Evolutionary conservation across 2,329 filamentous ascomycete species (phyloP).

Genomic region (Juglanconis juglandina): DNA sequence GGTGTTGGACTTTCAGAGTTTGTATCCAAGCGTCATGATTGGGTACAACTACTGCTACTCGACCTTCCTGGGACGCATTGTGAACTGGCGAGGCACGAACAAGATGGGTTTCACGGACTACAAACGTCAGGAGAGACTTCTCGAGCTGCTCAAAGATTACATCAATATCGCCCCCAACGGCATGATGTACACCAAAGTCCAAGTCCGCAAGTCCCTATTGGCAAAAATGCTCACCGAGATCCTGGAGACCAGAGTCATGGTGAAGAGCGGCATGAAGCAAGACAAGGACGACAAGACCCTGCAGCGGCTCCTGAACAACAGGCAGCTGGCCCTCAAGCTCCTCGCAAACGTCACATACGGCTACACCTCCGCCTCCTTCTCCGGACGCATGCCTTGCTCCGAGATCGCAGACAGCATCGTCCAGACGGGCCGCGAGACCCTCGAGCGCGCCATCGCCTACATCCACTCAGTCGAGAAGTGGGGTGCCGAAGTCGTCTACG

Average conservation of each 20-base stretch:
- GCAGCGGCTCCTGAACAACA: constrained; percentile 85
- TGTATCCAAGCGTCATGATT: constrained; percentile 98
- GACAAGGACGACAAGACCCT: constrained; percentile 84
- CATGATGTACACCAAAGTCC: constrained; percentile 87
- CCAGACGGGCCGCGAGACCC: constrained; percentile 88
- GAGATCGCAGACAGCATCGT: constrained; percentile 99
- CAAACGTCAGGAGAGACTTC: constrained; percentile 67
- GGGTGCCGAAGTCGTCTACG: constrained; percentile 96
- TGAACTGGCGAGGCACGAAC: constrained; percentile 82
- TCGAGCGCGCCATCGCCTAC: constrained; percentile 87
- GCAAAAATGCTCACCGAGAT: constrained; percentile 98
- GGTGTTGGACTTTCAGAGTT: constrained; percentile 91
- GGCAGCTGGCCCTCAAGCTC: constrained; percentile 89
- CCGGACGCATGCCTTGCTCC: constrained; percentile 93
- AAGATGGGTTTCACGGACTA: constrained; percentile 96
- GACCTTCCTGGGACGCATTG: constrained; percentile 83
- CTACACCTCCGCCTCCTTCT: constrained; percentile 95
- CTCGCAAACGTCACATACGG: constrained; percentile 99
- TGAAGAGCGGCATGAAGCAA: constrained; percentile 93
- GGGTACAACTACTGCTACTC: constrained; percentile 99
- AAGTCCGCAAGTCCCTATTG: constrained; percentile 83
- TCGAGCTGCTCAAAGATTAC: constrained; percentile 76
- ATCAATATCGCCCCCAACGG: constrained; percentile 94
- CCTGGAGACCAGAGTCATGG: constrained; percentile 93
- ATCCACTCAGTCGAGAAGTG: constrained; percentile 86